phyloP scores from a whole-genome alignment of 495 filamentous ascomycete genomes.

The Rusavskia elegans region DNA sequence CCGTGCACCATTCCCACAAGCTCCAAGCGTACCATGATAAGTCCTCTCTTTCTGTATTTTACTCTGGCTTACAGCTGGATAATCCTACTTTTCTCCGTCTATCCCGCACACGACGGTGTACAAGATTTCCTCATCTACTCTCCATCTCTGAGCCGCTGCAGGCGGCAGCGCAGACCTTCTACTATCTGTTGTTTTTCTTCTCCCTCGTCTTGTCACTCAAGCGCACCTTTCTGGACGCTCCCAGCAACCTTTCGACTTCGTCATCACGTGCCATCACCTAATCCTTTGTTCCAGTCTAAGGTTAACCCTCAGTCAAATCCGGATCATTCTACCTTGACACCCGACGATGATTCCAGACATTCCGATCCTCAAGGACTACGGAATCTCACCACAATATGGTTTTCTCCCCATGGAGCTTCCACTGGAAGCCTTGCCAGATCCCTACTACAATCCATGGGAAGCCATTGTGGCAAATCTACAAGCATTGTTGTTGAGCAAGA shows the following conservation, averaged over 20 bases:
- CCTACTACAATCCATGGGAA: constrained; percentile 93
- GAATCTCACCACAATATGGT: constrained; percentile 68
- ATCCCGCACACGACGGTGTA: too few species aligned
- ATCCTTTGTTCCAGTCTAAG: background rate
- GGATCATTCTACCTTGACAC: background rate
- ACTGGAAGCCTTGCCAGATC: constrained; percentile 60
- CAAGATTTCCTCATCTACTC: too few species aligned
- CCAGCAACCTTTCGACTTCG: background rate
- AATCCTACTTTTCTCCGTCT: too few species aligned
- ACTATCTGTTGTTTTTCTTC: too few species aligned
- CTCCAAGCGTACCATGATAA: too few species aligned
- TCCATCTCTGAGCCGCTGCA: too few species aligned
- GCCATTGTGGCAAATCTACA: constrained; percentile 70
- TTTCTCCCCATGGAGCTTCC: constrained; percentile 81
- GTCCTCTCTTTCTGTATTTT: too few species aligned
- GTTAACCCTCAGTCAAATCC: background rate
- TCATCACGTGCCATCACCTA: background rate
- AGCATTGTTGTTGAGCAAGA: constrained; percentile 64
- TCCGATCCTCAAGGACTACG: constrained; percentile 66
- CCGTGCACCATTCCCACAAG: too few species aligned
- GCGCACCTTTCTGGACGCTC: too few species aligned
- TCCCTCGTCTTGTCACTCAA: too few species aligned
- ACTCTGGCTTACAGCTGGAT: too few species aligned
- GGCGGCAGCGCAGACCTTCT: too few species aligned
- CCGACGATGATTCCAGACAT: constrained; percentile 64